Base-by-base conservation (phyloP, 108 stramenopile genomes). In the Fragilaria crotonensis region DNA sequence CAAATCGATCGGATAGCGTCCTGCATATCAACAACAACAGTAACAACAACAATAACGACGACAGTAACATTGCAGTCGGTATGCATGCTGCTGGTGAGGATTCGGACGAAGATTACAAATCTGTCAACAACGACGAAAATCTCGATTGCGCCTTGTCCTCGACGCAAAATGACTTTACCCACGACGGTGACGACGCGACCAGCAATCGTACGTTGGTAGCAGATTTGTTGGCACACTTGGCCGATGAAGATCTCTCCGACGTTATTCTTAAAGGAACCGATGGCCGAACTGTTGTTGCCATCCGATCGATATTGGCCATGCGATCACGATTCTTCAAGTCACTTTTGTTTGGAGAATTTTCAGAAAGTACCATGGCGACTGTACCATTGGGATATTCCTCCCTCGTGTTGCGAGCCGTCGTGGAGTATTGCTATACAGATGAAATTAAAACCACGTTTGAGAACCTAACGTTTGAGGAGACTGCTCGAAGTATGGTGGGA, bases 361-460 rank as follows among this genome's bases (percentile, higher is more conserved):
- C 20, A 4, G 45, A 46, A 46, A 19, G 45, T 2, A 46, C 45
- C 2, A 21, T 4, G 4, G 2, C 45, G 1, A 2, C 19, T 2
- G 45, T 46, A 46, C 45, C 3, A 2, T 4, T 46, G 3, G 22
- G 22, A 21, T 46, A 46, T 46, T 46, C 45, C 2, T 46, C 45
- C 3, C 4, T 46, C 2, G 45, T 46, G 45, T 46, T 46, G 45
- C 19, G 22, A 46, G 45, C 45, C 1, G 45, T 46, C 3, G 45
- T 46, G 3, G 45, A 46, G 22, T 46, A 46, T 46, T 46, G 45
- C 22, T 46, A 46, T 46, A 46, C 45, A 4, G 45, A 46, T 4
- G 45, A 46, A 46, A 46, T 46, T 46, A 46, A 46, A 46, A 46
- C 45, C 1, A 21, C 45, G 3, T 46, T 46, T 46, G 45, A 46